These are phyloP conservation scores for Cryptococcus sp. DNA, from an alignment of 1,284 basidiomycete species.

Conservation along the genomic window DNA sequence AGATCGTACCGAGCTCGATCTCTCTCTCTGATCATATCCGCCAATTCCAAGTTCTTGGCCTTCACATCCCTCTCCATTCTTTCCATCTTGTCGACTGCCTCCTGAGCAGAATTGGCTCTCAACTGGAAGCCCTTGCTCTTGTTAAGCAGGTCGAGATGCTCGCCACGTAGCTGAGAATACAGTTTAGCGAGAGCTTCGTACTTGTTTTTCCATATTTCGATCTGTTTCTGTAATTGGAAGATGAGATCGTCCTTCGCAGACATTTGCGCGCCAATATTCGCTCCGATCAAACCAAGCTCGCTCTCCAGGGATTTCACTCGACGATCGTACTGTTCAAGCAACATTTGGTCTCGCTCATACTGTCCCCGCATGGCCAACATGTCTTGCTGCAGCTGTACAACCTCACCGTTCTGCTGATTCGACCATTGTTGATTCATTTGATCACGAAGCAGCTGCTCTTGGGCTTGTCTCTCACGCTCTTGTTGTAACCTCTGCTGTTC, in stretches of 20 bases:
- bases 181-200: conserved; percentile 98
- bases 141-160: conserved; percentile 94
- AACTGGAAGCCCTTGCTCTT: conserved; percentile 98
- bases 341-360: conserved; percentile 96
- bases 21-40: conserved; percentile 97
- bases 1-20: conserved; percentile 94
- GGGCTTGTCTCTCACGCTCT: conserved; percentile 81
- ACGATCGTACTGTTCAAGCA: conserved; percentile 96
- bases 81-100: conserved; percentile 99
- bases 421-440: conserved; percentile 60
- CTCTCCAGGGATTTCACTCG: conserved; percentile 94
- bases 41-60: conserved; percentile 94
- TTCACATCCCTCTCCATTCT: conserved; percentile 98
- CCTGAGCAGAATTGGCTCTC: conserved; percentile 97
- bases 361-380: conserved; percentile 91
- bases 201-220: conserved; percentile 95
- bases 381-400: conserved; percentile 78
- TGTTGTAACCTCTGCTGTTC: conserved; percentile 55
- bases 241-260: conserved; percentile 92
- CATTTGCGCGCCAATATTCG: conserved; percentile 83
- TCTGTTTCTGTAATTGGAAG: conserved; percentile 93
- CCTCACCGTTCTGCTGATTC: conserved; percentile 47
- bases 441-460: conserved; percentile 83
- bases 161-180: conserved; percentile 94
- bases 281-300: conserved; percentile 73